Conservation (phyloP, 495 filamentous ascomycete species). For the Echria macrotheca region DNA sequence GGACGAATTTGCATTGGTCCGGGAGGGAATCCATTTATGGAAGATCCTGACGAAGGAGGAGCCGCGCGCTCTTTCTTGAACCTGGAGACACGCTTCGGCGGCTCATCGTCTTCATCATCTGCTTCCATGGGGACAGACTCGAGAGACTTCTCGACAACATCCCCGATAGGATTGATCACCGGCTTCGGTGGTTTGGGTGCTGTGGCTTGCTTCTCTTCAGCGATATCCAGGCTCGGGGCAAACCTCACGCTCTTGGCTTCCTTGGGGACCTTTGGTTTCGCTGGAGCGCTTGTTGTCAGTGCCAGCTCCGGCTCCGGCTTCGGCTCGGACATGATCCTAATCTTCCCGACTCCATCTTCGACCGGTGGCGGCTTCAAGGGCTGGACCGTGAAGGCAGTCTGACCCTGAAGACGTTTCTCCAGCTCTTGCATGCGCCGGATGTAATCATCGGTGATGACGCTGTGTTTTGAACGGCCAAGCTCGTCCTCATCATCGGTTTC, state of each 20-base stretch:
- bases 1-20: constrained; percentile 30
- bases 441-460: constrained; percentile 65
- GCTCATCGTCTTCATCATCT: constrained; percentile 14
- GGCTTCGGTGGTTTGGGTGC: constrained; percentile 26
- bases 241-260: constrained; percentile 74
- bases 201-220: constrained; percentile 27
- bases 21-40: too few relatives aligned
- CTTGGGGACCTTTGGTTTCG: background rate
- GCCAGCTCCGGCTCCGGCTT: background rate
- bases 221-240: constrained; percentile 69
- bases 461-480: constrained; percentile 60
- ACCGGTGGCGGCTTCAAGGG: constrained; percentile 7
- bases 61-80: constrained; percentile 38
- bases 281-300: too few relatives aligned
- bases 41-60: constrained; percentile 6
- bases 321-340: constrained; percentile 13
- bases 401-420: constrained; percentile 61
- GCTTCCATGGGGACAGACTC: constrained; percentile 34
- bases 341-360: constrained; percentile 22
- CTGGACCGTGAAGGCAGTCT: constrained; percentile 30
- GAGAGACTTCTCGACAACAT: constrained; percentile 44
- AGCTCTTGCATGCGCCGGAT: constrained; percentile 75
- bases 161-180: constrained; percentile 37
- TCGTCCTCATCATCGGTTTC: constrained; percentile 52
- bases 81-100: constrained; percentile 39